These are phyloP conservation scores for Sarocladium strictum DNA, from an alignment of 2,329 filamentous ascomycete species.

Conservation along the genomic window DNA sequence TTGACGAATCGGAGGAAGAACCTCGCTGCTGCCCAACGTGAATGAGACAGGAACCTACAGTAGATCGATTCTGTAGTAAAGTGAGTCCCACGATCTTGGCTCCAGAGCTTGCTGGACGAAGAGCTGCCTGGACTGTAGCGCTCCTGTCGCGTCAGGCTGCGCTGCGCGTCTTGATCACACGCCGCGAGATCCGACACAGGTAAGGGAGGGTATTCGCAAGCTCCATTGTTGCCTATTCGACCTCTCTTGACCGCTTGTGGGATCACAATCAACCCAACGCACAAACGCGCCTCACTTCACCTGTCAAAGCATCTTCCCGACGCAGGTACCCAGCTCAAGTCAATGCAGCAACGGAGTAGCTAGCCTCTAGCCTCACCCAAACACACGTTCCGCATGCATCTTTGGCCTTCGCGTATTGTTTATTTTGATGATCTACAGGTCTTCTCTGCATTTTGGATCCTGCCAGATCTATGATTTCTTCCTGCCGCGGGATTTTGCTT, in stretches of 20 bases:
- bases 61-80: slow-evolving; percentile 8
- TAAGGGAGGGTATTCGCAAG: neutral
- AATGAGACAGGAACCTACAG: slow-evolving; percentile 2
- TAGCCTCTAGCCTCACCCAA: neutral
- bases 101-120: neutral
- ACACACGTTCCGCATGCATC: neutral
- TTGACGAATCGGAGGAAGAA: slow-evolving; percentile 4
- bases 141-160: no score
- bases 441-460: neutral
- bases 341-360: neutral
- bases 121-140: no score
- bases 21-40: slow-evolving; percentile 7
- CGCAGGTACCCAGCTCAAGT: neutral
- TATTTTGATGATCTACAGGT: neutral
- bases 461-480: neutral
- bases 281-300: neutral
- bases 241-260: neutral
- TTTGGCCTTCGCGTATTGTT: neutral
- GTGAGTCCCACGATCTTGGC: neutral
- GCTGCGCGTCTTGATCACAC: no score
- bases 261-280: neutral
- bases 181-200: no score
- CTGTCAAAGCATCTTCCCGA: neutral
- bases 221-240: neutral
- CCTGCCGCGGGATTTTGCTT: neutral